Evolutionary conservation across 2,329 filamentous ascomycete species (phyloP), one percentile per base, ranked within the genome.

Genomic region (Acrocalymma vagum): DNA sequence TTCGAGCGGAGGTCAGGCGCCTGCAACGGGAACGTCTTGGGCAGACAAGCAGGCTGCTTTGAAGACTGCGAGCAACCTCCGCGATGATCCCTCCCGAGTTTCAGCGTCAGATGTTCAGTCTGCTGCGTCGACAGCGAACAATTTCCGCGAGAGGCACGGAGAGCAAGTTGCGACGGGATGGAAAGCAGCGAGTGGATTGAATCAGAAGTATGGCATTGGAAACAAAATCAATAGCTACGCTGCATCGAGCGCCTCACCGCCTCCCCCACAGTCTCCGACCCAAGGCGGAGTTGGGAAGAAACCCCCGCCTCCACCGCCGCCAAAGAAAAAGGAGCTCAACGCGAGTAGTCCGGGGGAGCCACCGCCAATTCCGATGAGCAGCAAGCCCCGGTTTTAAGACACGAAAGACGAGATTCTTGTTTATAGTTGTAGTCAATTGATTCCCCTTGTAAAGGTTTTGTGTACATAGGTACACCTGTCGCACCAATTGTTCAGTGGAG

Each of bases 131-230:
- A 87, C 83, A 24, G 79, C 80, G 25, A 85, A 83, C 48, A 86
- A 86, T 59, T 88, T 90, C 65, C 83, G 84, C 10, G 82, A 88
- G 61, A 73, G 85, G 18, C 85, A 90, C 55, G 82, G 85, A 3
- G 85, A 86, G 13, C 83, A 88, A 62, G 80, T 88, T 5, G 78
- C 81, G 1, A 71, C 80, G 5, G 85, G 85, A 0, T 75, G 78
- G 55, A 73, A 77, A 57, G 77, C 75, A 14, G 83, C 84, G 4
- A 81, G 78, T 45, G 73, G 71, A 2, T 54, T 85, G 39, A 81
- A 84, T 38, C 78, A 85, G 58, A 85, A 83, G 60, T 86, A 86
- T 53, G 81, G 80, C 3, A 70, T 84, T 34, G 65, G 72, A 5
- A 70, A 76, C 11, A 73, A 72, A 20, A 65, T 81, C 32, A 78